Percentiles rank a stretch among this genome's conserved stretches.
These are phyloP conservation scores for Schizothecium vesticola DNA, from an alignment of 495 filamentous ascomycete species.

Conservation along the genomic window DNA sequence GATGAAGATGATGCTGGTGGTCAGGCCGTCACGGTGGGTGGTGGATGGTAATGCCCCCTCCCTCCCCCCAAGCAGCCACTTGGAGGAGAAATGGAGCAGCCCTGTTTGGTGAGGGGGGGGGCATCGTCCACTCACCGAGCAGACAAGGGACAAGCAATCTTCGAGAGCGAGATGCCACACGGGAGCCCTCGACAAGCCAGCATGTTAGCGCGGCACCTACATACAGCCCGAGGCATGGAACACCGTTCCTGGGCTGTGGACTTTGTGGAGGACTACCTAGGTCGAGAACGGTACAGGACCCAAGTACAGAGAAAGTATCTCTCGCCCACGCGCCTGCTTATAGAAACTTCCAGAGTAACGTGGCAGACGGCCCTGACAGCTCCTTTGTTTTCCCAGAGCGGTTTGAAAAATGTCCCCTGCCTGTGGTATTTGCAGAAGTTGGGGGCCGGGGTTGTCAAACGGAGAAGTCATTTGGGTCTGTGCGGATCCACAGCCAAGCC, in stretches of 20 bases:
- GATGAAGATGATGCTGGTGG: slow-evolving; percentile 16
- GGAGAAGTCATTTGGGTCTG: background rate
- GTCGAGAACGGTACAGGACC: background rate
- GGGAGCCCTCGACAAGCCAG: slow-evolving; percentile 8
- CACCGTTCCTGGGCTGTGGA: background rate
- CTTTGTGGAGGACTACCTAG: background rate
- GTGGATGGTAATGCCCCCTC: slow-evolving; percentile 11
- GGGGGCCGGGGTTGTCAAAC: background rate
- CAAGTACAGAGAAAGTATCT: background rate
- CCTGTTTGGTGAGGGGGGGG: slow-evolving; percentile 21
- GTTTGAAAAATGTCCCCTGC: background rate
- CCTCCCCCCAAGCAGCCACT: slow-evolving; percentile 5
- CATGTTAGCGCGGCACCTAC: slow-evolving; percentile 19
- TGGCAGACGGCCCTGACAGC: background rate
- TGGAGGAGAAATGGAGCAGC: slow-evolving; percentile 14
- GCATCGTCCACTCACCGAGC: slow-evolving; percentile 17
- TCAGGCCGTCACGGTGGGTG: background rate
- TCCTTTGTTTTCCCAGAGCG: background rate
- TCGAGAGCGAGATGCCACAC: slow-evolving; percentile 17
- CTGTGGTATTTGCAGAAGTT: background rate
- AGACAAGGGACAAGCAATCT: slow-evolving; percentile 19
- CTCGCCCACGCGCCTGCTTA: too few relatives aligned
- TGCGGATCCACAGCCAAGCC: slow-evolving; percentile 5
- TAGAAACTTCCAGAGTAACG: background rate
- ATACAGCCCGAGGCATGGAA: slow-evolving; percentile 5